These are phyloP conservation scores for Acer yangbiense DNA, from an alignment of 345 rosid genomes.

Conservation along the genomic window DNA sequence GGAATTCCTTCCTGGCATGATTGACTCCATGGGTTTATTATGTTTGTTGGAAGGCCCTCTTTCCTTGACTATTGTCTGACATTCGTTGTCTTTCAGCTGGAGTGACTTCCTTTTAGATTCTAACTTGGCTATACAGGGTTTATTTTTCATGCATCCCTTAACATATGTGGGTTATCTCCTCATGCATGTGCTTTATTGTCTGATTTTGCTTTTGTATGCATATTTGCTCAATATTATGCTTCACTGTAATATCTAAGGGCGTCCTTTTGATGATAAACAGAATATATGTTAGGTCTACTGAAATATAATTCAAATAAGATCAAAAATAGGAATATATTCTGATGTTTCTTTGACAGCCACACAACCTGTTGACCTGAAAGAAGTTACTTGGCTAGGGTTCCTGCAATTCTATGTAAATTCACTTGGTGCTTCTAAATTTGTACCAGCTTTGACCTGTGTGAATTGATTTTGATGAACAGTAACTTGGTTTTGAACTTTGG, in stretches of 20 bases:
- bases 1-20: background rate
- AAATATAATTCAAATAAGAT: background rate
- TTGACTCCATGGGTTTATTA: background rate
- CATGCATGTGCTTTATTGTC: background rate
- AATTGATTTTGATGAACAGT: background rate
- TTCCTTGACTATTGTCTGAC: background rate
- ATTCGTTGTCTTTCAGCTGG: background rate
- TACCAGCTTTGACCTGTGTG: background rate
- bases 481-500: conserved; percentile 7
- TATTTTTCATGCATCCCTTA: conserved; percentile 5
- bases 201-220: background rate
- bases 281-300: background rate
- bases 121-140: background rate
- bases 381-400: background rate
- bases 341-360: background rate
- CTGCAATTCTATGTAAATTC: background rate
- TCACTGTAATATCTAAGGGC: background rate
- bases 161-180: background rate
- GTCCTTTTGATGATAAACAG: background rate
- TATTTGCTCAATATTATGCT: background rate
- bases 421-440: background rate
- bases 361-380: background rate
- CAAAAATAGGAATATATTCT: background rate
- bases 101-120: background rate
- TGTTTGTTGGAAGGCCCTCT: background rate